These are phyloP conservation scores for Stellera chamaejasme DNA, from an alignment of 345 rosid species.

Conservation along the genomic window DNA sequence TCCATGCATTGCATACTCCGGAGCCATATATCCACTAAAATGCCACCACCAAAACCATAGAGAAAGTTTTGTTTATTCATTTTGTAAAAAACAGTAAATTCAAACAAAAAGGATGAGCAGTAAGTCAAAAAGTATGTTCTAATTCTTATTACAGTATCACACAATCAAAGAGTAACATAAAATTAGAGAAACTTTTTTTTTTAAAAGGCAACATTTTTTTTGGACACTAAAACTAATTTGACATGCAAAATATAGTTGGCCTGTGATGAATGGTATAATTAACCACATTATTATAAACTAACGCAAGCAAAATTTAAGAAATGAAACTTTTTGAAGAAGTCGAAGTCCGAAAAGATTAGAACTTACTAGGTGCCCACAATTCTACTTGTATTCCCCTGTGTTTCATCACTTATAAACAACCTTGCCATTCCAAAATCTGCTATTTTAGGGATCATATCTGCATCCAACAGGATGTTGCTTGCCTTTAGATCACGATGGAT, in stretches of 20 bases:
- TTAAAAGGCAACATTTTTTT: too few relatives aligned
- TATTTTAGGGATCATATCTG: constrained; percentile 36
- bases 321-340: not conserved
- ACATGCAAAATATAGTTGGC: too few relatives aligned
- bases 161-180: too few relatives aligned
- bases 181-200: too few relatives aligned
- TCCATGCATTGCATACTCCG: constrained; percentile 39
- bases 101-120: too few relatives aligned
- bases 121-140: too few relatives aligned
- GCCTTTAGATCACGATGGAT: constrained; percentile 45
- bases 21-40: constrained; percentile 34
- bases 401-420: constrained; percentile 26
- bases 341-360: not conserved
- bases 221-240: too few relatives aligned
- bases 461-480: constrained; percentile 33
- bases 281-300: too few relatives aligned
- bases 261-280: too few relatives aligned
- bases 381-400: constrained; percentile 25
- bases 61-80: not conserved
- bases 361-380: constrained; percentile 40
- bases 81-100: too few relatives aligned
- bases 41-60: not conserved
- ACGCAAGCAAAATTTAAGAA: too few relatives aligned
- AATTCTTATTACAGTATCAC: too few relatives aligned
- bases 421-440: constrained; percentile 48